phyloP scores from a whole-genome alignment of 2,329 filamentous ascomycete species.

The Aspergillus tubingensis region DNA sequence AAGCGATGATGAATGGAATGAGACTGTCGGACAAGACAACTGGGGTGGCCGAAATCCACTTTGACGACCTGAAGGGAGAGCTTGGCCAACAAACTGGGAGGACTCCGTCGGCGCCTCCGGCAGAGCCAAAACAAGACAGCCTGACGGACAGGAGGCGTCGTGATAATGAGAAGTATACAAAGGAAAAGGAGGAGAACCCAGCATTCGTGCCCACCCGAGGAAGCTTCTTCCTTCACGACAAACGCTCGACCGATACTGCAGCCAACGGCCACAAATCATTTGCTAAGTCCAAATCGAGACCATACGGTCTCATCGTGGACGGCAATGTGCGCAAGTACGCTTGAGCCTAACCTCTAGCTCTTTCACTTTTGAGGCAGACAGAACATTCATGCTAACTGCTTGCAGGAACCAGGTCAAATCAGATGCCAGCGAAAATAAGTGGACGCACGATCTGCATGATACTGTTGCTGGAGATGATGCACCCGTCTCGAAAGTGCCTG shows the following conservation, averaged over 20 bases:
- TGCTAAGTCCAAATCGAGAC: slow-evolving; percentile 55
- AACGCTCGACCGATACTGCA: slow-evolving; percentile 74
- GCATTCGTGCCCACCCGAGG: slow-evolving; percentile 93
- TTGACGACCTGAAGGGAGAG: slow-evolving; percentile 48
- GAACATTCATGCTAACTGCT: slow-evolving; percentile 27
- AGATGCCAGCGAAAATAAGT: slow-evolving; percentile 68
- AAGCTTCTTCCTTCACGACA: slow-evolving; percentile 96
- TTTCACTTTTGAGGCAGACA: background rate
- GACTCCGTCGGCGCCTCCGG: slow-evolving; percentile 44
- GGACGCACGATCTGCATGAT: slow-evolving; percentile 96
- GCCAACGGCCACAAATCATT: slow-evolving; percentile 73
- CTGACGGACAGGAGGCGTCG: slow-evolving; percentile 71
- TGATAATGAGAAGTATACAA: slow-evolving; percentile 89
- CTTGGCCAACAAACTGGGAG: slow-evolving; percentile 31
- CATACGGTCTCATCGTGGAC: slow-evolving; percentile 53
- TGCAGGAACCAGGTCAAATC: slow-evolving; percentile 44
- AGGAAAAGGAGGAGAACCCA: slow-evolving; percentile 83
- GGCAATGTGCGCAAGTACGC: slow-evolving; percentile 48
- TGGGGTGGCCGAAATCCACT: slow-evolving; percentile 50
- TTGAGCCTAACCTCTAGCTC: background rate
- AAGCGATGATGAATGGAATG: slow-evolving; percentile 63
- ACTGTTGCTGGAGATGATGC: slow-evolving; percentile 49
- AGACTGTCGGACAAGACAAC: slow-evolving; percentile 46
- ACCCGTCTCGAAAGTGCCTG: slow-evolving; percentile 35
- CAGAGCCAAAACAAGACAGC: slow-evolving; percentile 53